Evolutionary conservation across 2,329 filamentous ascomycete genomes (phyloP).

Genomic region (Helicocarpus griseus): DNA sequence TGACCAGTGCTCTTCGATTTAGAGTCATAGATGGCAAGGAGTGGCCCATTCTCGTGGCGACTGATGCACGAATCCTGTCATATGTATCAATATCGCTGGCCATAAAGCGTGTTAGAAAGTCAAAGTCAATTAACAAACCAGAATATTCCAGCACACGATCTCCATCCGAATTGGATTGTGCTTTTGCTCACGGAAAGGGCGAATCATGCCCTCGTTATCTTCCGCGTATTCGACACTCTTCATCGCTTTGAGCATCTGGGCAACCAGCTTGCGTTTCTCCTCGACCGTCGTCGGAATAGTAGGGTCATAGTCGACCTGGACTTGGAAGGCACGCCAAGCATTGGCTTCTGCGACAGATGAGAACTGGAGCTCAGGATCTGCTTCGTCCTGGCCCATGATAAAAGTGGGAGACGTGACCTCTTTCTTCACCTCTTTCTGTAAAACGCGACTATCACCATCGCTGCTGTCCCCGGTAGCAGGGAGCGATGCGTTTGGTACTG

Average conservation of each 20-base stretch:
- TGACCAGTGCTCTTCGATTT: conserved; percentile 15
- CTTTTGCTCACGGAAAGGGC: conserved; percentile 20
- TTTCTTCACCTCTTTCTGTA: background rate
- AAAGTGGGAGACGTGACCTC: background rate
- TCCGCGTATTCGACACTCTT: conserved; percentile 18
- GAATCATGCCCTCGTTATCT: conserved; percentile 25
- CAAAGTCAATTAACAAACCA: conserved; percentile 19
- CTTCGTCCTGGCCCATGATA: background rate
- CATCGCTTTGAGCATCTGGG: conserved; percentile 24
- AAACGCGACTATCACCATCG: too few species aligned
- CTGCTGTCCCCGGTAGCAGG: background rate
- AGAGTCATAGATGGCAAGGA: conserved; percentile 17
- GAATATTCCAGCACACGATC: conserved; percentile 23
- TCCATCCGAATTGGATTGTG: conserved; percentile 21
- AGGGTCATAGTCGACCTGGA: conserved; percentile 11
- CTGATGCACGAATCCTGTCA: conserved; percentile 18
- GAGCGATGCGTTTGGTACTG: background rate
- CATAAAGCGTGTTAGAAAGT: background rate
- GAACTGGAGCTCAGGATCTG: conserved; percentile 8
- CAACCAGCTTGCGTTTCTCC: conserved; percentile 20
- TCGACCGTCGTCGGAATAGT: conserved; percentile 19
- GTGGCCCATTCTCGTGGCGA: conserved; percentile 18
- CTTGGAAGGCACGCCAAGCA: background rate
- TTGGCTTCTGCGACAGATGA: conserved; percentile 15
- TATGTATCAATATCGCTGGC: conserved; percentile 2